Evolutionary conservation across 495 filamentous ascomycete genomes (phyloP).

Genomic region (Lindgomyces ingoldianus): DNA sequence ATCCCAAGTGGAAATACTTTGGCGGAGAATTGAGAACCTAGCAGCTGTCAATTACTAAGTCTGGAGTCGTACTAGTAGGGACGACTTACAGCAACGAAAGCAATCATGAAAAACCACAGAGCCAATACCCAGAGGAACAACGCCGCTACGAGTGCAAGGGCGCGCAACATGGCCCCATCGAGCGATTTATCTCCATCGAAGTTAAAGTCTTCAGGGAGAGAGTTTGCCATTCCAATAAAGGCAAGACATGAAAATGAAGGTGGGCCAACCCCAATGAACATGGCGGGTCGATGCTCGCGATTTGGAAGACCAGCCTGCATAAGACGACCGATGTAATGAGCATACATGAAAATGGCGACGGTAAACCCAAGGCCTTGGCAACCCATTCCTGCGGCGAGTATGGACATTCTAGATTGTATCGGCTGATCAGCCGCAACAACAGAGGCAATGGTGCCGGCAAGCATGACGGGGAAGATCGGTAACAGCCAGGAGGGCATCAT

Average conservation of each 20-base stretch:
- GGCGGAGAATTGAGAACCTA: slow-evolving; percentile 22
- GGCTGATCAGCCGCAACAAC: slow-evolving; percentile 33
- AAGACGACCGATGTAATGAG: slow-evolving; percentile 57
- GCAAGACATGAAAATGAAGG: slow-evolving; percentile 68
- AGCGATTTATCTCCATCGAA: slow-evolving; percentile 30
- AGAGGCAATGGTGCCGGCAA: slow-evolving; percentile 34
- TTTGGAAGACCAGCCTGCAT: slow-evolving; percentile 60
- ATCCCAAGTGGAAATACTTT: slow-evolving; percentile 56
- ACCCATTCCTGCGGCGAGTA: slow-evolving; percentile 29
- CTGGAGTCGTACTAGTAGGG: slow-evolving; percentile 59
- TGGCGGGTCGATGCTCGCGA: slow-evolving; percentile 55
- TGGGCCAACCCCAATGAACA: slow-evolving; percentile 70
- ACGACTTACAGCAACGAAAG: slow-evolving; percentile 48
- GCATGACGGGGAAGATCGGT: slow-evolving; percentile 37
- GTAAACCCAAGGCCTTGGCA: slow-evolving; percentile 36
- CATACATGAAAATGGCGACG: slow-evolving; percentile 32
- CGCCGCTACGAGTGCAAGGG: slow-evolving; percentile 54
- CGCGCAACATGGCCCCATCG: slow-evolving; percentile 48
- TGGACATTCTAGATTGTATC: slow-evolving; percentile 17
- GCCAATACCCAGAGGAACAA: slow-evolving; percentile 70
- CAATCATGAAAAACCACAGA: slow-evolving; percentile 70
- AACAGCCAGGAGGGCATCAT: slow-evolving; percentile 38
- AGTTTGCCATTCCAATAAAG: slow-evolving; percentile 63
- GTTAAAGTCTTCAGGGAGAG: slow-evolving; percentile 42
- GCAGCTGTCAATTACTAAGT: slow-evolving; percentile 47